Evolutionary conservation across 192 early-diverging fungal species (phyloP).

Genomic region (Coemansia sp.): DNA sequence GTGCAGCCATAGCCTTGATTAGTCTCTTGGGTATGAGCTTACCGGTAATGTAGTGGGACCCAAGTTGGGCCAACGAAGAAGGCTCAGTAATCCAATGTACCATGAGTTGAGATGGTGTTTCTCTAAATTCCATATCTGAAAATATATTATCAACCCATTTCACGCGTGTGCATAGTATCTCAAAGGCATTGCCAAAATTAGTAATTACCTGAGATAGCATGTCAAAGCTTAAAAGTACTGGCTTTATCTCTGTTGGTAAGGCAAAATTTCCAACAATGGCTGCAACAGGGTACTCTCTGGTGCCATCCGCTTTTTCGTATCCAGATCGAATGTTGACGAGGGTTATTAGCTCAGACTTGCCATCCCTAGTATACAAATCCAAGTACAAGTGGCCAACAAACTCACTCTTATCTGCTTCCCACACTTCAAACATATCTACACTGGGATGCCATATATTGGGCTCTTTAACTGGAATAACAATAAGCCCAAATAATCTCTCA

Average conservation of each 20-base stretch:
- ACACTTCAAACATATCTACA: constrained; percentile 66
- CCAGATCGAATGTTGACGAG: constrained; percentile 36
- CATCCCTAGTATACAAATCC: constrained; percentile 64
- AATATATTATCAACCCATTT: constrained; percentile 62
- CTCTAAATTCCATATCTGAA: constrained; percentile 71
- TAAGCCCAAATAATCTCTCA: constrained; percentile 59
- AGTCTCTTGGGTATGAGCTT: constrained; percentile 59
- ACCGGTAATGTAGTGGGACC: constrained; percentile 60
- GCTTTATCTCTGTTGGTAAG: constrained; percentile 56
- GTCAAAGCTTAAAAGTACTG: constrained; percentile 65
- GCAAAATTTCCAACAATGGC: constrained; percentile 56
- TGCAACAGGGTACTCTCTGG: constrained; percentile 50
- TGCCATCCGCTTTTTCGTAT: constrained; percentile 54
- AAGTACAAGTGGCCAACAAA: constrained; percentile 66
- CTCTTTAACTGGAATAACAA: constrained; percentile 55
- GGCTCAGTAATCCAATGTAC: constrained; percentile 66
- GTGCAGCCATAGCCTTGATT: constrained; percentile 52
- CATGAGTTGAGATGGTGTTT: constrained; percentile 73
- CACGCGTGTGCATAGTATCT: constrained; percentile 59
- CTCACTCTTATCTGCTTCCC: constrained; percentile 56
- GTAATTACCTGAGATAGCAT: constrained; percentile 70
- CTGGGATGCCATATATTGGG: constrained; percentile 63
- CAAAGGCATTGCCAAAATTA: constrained; percentile 63
- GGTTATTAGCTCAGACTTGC: constrained; percentile 57
- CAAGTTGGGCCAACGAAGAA: constrained; percentile 44